Evolutionary conservation across 192 early-diverging fungal genomes (phyloP), one percentile per base, ranked within the genome.

Genomic region (Coemansia sp.): DNA sequence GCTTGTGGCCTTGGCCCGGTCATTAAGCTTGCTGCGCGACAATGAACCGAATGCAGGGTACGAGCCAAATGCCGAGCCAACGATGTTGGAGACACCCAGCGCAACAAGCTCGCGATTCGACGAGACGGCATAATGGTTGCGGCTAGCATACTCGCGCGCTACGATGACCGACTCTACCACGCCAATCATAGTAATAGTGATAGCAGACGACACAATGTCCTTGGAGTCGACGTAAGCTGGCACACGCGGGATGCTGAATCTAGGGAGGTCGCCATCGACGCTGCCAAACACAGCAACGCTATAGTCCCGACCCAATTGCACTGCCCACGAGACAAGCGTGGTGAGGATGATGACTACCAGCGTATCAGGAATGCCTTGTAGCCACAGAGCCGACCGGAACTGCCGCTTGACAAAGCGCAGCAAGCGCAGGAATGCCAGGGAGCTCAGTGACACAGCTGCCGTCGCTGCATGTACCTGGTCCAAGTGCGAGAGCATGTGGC

Each of bases 61-160:
- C 3, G 78, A 82, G 8, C 90, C 88, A 68, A 98, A 95, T 0
- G 93, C 77, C 21, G 91, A 89, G 32, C 94, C 92, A 42, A 94
- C 63, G 32, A 94, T 86, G 65, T 98, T 99, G 58, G 90, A 85
- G n/a, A 91, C 78, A 29, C 97, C 97, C 64, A 99, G 80, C 3
- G 96, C 97, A 39, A 99, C 96, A 36, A 99, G 85, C 77, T 99
- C 97, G 42, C 97, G 90, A 71, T 99, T 99, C 10, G 96, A 91
- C 14, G 92, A 94, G 44, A 98, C 92, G 7, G 90, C 81, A 70
- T 98, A 97, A 77, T 95, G 93, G 84, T 96, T 92, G 53, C 93
- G 89, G 62, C 88, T 90, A 0, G 95, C 90, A 74, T 95, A 98
- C 29, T 94, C 94, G 71, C 97, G 95, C 4, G 95, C 90, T 19